A percentile compares a stretch with the other conserved stretches of the same genome.
Conservation (phyloP, 257 asterid genomes). For the Solanum appendiculatum region DNA sequence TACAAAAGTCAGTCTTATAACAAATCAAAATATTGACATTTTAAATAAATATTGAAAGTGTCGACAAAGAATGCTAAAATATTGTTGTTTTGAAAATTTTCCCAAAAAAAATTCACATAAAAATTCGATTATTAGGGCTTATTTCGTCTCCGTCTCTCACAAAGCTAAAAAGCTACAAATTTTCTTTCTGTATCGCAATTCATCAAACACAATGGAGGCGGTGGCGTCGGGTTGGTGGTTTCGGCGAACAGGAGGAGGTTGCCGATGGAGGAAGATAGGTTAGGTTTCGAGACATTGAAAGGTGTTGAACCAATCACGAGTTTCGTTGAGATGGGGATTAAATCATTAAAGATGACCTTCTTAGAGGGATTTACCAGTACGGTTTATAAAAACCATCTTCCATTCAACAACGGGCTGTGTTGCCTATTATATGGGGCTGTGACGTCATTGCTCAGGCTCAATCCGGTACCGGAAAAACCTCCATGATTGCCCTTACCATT, state of each 20-base stretch:
- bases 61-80: too few relatives aligned
- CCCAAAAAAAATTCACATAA: too few relatives aligned
- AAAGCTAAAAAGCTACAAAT: neutral
- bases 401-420: constrained; percentile 80
- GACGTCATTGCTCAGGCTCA: constrained; percentile 96
- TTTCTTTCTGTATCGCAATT: neutral
- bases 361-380: constrained; percentile 70
- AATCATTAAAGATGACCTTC: constrained; percentile 68
- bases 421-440: constrained; percentile 71
- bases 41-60: too few relatives aligned
- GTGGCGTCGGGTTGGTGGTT: constrained; percentile 30
- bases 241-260: constrained; percentile 31
- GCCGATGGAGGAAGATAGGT: constrained; percentile 49
- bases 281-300: constrained; percentile 68
- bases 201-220: constrained; percentile 35
- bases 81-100: too few relatives aligned
- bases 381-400: constrained; percentile 97
- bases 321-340: constrained; percentile 85
- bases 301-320: constrained; percentile 79
- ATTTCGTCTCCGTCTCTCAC: neutral
- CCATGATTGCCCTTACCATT: constrained; percentile 92
- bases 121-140: neutral
- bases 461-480: constrained; percentile 86
- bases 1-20: too few relatives aligned
- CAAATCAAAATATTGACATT: too few relatives aligned